Evolutionary conservation across 2,329 filamentous ascomycete species (phyloP).

Genomic region (Sarocladiaceae sp.): DNA sequence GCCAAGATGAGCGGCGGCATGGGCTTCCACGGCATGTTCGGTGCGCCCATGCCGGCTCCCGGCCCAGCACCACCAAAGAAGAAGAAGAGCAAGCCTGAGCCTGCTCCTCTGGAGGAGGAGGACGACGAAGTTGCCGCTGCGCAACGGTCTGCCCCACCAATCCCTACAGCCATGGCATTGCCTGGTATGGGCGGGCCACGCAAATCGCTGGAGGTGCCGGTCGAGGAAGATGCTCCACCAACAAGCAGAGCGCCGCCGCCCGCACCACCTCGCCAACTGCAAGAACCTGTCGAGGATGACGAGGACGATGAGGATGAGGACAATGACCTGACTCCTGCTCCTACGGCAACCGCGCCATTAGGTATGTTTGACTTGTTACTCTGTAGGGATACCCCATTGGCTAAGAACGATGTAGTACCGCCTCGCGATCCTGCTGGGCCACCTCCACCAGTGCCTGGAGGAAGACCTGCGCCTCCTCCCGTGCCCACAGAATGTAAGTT

Average conservation of each 20-base stretch:
- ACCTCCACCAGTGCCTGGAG: conserved; percentile 42
- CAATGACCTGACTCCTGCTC: conserved; percentile 25
- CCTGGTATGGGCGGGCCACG: conserved; percentile 63
- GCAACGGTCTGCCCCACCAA: conserved; percentile 41
- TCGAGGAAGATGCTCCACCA: conserved; percentile 24
- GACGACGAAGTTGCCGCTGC: conserved; percentile 38
- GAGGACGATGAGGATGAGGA: conserved; percentile 26
- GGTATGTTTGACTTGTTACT: conserved; percentile 13
- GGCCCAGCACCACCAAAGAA: conserved; percentile 45
- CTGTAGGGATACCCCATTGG: background rate
- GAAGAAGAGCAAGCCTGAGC: conserved; percentile 45
- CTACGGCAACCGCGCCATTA: conserved; percentile 12
- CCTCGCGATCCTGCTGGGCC: conserved; percentile 26
- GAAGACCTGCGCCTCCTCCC: conserved; percentile 50
- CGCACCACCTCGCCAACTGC: conserved; percentile 18
- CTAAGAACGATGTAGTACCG: conserved; percentile 26
- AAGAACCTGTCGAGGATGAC: background rate
- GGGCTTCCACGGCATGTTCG: conserved; percentile 94
- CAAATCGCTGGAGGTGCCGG: conserved; percentile 32
- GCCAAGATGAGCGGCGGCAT: conserved; percentile 98
- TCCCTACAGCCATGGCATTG: conserved; percentile 57
- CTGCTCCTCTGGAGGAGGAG: conserved; percentile 33
- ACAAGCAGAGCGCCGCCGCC: conserved; percentile 20
- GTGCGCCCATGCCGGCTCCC: conserved; percentile 62
- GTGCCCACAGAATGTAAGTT: conserved; percentile 56